Base-by-base conservation (phyloP, 2,329 filamentous ascomycete species). In the Phoma herbarum region DNA sequence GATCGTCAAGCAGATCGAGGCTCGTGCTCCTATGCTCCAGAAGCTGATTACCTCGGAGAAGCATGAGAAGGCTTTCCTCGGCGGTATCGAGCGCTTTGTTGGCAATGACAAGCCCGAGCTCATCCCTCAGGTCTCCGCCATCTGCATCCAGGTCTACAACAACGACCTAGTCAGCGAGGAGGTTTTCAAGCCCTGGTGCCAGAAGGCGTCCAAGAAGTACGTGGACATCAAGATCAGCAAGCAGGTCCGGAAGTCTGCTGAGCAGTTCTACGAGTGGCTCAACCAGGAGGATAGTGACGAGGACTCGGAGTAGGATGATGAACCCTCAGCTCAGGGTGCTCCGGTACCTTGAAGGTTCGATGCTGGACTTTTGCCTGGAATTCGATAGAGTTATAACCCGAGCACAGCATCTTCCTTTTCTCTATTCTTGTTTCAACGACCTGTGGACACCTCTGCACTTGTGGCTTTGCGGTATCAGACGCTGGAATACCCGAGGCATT, bases 121-220 rank as follows among this genome's bases (percentile, higher is more conserved):
- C 72, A 87, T 90, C 78, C 78, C 87, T 74, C 81, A 91, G 75
- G 85, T 98, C 62, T 90, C 93, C 65, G 92, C 92, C 78, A 91
- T 99, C 71, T 85, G 99, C 64, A 87, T 96, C 78, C 86, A 90
- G 72, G 90, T 94, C 81, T 99, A 98, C 80, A 87, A 97, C 80
- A 85, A 92, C 72, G 95, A 99, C 68, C 85, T 99, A 54, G 83
- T 97, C 71, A 88, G 85, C 50, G 95, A 99, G 82, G 93, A 97
- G 64, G 87, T 93, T 16, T 87, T 96, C 75, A 91, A 89, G 80
- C 89, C 90, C 69, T 99, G 95, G 94, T 94, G 93, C 66, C 85
- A 86, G 75, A 97, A 95, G 85, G 93, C 94, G 59, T 97, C 92
- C 87, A 97, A 96, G 89, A 97, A 97, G 84, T 98, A 98, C 77